These are phyloP conservation scores for Actinomortierella ambigua DNA, from an alignment of 371 early-diverging fungal species.

Conservation along the genomic window DNA sequence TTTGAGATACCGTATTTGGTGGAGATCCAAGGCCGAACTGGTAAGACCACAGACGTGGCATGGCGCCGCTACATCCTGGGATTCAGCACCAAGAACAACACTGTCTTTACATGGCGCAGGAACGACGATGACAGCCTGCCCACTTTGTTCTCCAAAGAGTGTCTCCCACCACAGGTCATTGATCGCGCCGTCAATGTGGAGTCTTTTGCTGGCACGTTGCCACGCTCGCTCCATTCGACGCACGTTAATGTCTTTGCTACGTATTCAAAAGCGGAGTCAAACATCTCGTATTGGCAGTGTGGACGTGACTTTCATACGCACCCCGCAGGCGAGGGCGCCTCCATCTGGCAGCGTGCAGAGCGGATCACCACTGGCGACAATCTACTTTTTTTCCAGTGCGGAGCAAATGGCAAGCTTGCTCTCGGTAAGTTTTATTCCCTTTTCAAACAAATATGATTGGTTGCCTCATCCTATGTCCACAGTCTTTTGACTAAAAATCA, in stretches of 20 bases:
- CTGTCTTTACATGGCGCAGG: slow-evolving; percentile 39
- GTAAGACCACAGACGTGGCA: slow-evolving; percentile 40
- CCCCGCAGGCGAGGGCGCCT: slow-evolving; percentile 1
- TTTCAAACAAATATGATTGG: not conserved
- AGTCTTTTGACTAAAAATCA: not conserved
- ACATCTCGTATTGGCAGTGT: slow-evolving; percentile 47
- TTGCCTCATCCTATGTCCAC: not conserved
- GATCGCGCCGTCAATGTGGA: slow-evolving; percentile 33
- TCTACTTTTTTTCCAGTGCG: slow-evolving; percentile 36
- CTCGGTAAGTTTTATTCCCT: slow-evolving; percentile 17
- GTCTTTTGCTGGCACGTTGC: slow-evolving; percentile 43
- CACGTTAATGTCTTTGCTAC: slow-evolving; percentile 43
- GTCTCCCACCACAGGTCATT: slow-evolving; percentile 21
- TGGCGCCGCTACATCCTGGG: slow-evolving; percentile 42
- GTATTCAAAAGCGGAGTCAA: slow-evolving; percentile 25
- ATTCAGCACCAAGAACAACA: slow-evolving; percentile 37
- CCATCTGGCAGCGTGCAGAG: slow-evolving; percentile 31
- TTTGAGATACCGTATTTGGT: slow-evolving; percentile 42
- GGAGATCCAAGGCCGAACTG: slow-evolving; percentile 21
- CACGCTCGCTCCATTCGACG: slow-evolving; percentile 38
- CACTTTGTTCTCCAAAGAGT: slow-evolving; percentile 35
- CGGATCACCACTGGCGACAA: slow-evolving; percentile 23
- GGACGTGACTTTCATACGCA: slow-evolving; percentile 33
- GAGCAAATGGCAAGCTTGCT: slow-evolving; percentile 44
- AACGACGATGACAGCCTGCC: slow-evolving; percentile 18